Base-by-base conservation (phyloP, 2,329 filamentous ascomycete species). In the Penicillium sp. region DNA sequence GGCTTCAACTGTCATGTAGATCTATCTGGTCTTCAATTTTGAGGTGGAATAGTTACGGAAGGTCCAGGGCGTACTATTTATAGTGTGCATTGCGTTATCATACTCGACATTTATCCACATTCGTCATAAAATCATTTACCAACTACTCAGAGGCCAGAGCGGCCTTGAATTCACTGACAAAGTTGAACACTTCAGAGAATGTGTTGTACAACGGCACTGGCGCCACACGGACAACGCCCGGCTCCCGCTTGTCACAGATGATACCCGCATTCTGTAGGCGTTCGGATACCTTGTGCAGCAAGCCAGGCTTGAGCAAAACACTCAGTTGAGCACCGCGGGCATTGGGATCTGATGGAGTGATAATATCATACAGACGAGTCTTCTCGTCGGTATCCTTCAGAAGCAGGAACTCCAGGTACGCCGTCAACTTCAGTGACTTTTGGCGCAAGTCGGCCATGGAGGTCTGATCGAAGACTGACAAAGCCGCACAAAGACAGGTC, bases 171-270 rank as follows among this genome's bases (percentile, higher is more conserved):
- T 66, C 61, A 50, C 69, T 54, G 32, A 72, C 70, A 67, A 89
- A 90, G 6, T 65, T 68, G 73, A 73, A 84, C 3, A 91, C 85
- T 67, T 96, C 91, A 56, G 81, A 80, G 69, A 88, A 95, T 1
- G 82, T 85, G 67, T 92, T 92, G 72, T 95, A 96, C 60, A 96
- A 72, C 4, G 91, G 90, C 46, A 87, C 86, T 1, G 91, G 91
- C 1, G 91, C 90, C 0, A 94, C 85, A 3, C 91, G 80, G 35
- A 96, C 86, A 18, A 96, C 91, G 68, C 90, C 86, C 1, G 91
- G 91, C 72, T 89, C 89, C 54, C 91, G 79, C 80, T 93, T 89
- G 67, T 96, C 91, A 45, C 88, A 86, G 4, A 94, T 82, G 3
- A 94, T 86, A 1, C 87, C 88, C 0, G 82, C 81, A n/a, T 84